Base-by-base conservation (phyloP, 768 basidiomycete genomes). In the Suillus luteus region DNA sequence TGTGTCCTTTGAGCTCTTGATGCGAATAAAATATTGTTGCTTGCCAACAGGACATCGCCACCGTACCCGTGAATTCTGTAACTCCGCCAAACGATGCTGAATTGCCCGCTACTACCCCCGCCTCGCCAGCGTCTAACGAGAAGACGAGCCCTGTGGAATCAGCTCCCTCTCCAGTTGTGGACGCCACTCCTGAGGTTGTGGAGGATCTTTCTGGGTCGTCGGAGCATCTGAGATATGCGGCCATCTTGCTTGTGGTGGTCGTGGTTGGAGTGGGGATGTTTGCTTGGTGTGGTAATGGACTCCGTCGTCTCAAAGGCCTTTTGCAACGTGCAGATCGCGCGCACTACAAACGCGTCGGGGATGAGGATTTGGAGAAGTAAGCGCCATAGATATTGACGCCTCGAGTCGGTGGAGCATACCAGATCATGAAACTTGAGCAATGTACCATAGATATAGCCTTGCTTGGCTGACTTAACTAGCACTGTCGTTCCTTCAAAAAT, bases 321-420 rank as follows among this genome's bases (percentile, higher is more conserved):
- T 55, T 86, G 57, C 78, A 79, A 43, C 73, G 73, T 58, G 65
- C 70, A 35, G 67, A 70, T 46, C 70, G 76, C 40, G 72, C 72
- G 9, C 76, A 75, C 31, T 87, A 86, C 70, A 80, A 78, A 51
- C 80, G 78, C 54, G 79, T 87, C 12, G 75, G 71, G 12, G 73
- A 80, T n/a, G 83, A 83, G 3, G 87, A 87, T 59, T 55, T 78
- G 63, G 82, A 83, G 75, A 82, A 84, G 76, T 85, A 78, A 81
- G 75, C 63, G 31, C 17, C 11, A 7, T 51, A 15, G 49, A 51
- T 2, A 14, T 54, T 6, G 19, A 19, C 2, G 11, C 12, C n/a
- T 54, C 11, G 10, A 19, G 31, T n/a, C 17, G 33, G 19, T 2
- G 52, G 52, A 35, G 11, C 19, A 54, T 54, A 54, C 52, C 31